These are phyloP conservation scores for Wickerhamiella cacticola DNA, from an alignment of 805 yeast genomes.

Conservation along the genomic window DNA sequence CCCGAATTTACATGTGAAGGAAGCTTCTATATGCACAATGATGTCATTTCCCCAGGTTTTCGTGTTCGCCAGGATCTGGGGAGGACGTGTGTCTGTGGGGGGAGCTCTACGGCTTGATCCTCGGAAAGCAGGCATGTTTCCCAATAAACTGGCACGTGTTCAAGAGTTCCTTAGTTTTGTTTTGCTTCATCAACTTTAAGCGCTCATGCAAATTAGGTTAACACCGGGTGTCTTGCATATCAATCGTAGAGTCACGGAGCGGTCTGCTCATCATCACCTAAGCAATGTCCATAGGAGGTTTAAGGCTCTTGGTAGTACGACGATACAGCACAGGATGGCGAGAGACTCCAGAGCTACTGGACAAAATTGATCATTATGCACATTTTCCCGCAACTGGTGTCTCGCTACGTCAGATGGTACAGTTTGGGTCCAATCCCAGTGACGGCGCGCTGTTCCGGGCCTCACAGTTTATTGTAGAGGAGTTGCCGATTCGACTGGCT, in stretches of 20 bases:
- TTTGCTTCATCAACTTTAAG: background rate
- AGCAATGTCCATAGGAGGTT: background rate
- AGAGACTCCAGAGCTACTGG: slow-evolving; percentile 34
- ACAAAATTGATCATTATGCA: slow-evolving; percentile 53
- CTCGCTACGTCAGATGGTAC: slow-evolving; percentile 79
- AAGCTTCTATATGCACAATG: background rate
- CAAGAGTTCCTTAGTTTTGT: too few species aligned
- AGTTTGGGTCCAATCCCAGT: slow-evolving; percentile 68
- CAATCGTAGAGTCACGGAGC: background rate
- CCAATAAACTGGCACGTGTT: too few species aligned
- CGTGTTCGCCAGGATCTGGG: too few species aligned
- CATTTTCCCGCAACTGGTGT: slow-evolving; percentile 72
- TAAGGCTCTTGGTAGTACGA: background rate
- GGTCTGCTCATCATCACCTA: background rate
- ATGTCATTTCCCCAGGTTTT: slow-evolving; percentile 2
- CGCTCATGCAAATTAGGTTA: background rate
- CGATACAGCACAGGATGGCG: slow-evolving; percentile 12
- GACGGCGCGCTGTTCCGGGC: slow-evolving; percentile 74
- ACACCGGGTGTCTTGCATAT: background rate
- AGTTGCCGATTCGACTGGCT: slow-evolving; percentile 75
- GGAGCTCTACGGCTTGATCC: too few species aligned
- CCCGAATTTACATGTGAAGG: too few species aligned
- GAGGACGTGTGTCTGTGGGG: too few species aligned
- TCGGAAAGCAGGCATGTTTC: too few species aligned
- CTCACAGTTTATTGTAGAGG: slow-evolving; percentile 72